These are phyloP conservation scores for Neopestalotiopsis sp. DNA, from an alignment of 2,329 filamentous ascomycete genomes.

Conservation along the genomic window DNA sequence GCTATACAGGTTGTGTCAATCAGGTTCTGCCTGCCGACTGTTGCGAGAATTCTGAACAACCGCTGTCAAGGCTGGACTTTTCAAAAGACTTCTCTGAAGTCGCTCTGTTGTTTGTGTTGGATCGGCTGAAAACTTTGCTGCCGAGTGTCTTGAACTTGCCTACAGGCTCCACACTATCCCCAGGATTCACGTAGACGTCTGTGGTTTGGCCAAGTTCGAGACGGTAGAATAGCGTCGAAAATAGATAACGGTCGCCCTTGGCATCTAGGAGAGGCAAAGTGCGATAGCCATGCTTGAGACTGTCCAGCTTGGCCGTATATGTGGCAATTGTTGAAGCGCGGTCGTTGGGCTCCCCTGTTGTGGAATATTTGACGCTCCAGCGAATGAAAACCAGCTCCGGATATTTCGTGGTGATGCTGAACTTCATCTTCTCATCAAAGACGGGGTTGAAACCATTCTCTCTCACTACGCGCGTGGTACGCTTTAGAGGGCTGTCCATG, in stretches of 20 bases:
- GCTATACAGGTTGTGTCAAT: conserved; percentile 15
- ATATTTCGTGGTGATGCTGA: conserved; percentile 90
- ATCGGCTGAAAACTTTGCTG: conserved; percentile 62
- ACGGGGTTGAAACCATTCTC: conserved; percentile 94
- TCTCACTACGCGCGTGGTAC: conserved; percentile 78
- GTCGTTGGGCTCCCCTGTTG: conserved; percentile 74
- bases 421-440: conserved; percentile 80
- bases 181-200: conserved; percentile 58
- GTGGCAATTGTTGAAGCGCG: conserved; percentile 74
- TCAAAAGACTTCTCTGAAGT: conserved; percentile 37
- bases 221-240: conserved; percentile 91
- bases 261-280: conserved; percentile 88
- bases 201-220: conserved; percentile 70
- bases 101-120: conserved; percentile 43
- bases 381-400: conserved; percentile 92
- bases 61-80: conserved; percentile 47
- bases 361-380: conserved; percentile 88
- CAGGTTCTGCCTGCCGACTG: conserved; percentile 18
- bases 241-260: conserved; percentile 90
- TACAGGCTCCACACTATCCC: conserved; percentile 45
- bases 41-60: conserved; percentile 34
- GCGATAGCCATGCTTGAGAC: conserved; percentile 88
- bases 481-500: conserved; percentile 69
- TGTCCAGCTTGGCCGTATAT: conserved; percentile 90
- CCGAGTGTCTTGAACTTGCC: conserved; percentile 62